Evolutionary conservation across 345 rosid species (phyloP).

Genomic region (Microthlaspi erraticum): DNA sequence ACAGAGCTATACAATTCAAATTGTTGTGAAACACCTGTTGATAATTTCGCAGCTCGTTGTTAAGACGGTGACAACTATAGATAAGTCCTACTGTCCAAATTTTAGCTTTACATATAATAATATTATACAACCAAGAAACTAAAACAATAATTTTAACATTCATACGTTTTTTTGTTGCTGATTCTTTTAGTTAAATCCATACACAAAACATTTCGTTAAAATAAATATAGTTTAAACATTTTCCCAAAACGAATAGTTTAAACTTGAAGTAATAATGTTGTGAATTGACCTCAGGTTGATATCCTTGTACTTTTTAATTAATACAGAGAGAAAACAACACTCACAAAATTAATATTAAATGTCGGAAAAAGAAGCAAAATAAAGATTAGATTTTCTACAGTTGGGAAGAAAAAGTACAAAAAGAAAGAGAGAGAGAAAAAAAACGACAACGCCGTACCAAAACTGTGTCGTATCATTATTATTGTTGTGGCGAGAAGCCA

Average conservation of each 20-base stretch:
- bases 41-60: conserved; percentile 20
- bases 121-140: not conserved
- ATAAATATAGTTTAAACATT: not conserved
- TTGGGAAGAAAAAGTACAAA: not conserved
- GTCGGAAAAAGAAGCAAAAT: not conserved
- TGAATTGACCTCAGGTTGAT: not conserved
- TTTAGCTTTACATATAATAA: not conserved
- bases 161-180: not conserved
- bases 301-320: conserved; percentile 9
- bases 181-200: not conserved
- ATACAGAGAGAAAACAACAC: conserved; percentile 25
- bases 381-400: not conserved
- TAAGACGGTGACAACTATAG: conserved; percentile 25
- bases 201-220: not conserved
- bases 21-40: conserved; percentile 12
- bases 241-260: too few species aligned
- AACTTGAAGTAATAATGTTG: not conserved
- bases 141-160: not conserved
- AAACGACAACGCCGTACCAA: conserved; percentile 30
- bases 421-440: not conserved
- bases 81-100: conserved; percentile 26
- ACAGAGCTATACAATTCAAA: conserved; percentile 5
- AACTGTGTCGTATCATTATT: conserved; percentile 39
- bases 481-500: conserved; percentile 24
- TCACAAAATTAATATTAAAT: not conserved